A percentile compares a stretch with the other conserved stretches of the same genome.
Conservation (phyloP, 306 rosid genomes). For the Rosa chinensis region DNA sequence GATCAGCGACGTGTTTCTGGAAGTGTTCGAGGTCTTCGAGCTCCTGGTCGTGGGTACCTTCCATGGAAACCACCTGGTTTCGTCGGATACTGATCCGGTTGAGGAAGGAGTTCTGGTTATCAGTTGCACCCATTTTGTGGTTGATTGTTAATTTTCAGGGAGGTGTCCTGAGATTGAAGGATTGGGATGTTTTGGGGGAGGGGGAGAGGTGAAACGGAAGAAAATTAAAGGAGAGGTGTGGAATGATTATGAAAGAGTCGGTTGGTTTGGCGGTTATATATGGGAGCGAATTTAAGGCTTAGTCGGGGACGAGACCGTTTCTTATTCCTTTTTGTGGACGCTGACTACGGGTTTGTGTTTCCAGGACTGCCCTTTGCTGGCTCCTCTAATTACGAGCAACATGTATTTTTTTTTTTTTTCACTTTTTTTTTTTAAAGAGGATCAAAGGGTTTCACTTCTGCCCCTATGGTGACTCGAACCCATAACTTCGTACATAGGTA, state of each 20-base stretch:
- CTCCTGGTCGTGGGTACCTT: slow-evolving; percentile 69
- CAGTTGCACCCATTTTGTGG: slow-evolving; percentile 72
- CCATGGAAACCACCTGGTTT: slow-evolving; percentile 90
- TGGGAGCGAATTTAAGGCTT: slow-evolving; percentile 25
- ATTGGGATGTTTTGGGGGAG: background rate
- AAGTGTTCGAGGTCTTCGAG: slow-evolving; percentile 82
- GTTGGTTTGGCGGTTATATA: slow-evolving; percentile 34
- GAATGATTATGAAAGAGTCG: slow-evolving; percentile 12
- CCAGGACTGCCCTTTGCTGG: slow-evolving; percentile 3
- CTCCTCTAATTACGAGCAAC: background rate
- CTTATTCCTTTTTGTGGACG: slow-evolving; percentile 32
- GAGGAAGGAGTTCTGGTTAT: slow-evolving; percentile 76
- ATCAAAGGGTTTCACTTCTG: too few species aligned
- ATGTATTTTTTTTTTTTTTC: too few species aligned
- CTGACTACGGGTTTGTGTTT: slow-evolving; percentile 31
- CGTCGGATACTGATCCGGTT: slow-evolving; percentile 88
- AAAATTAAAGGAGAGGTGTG: slow-evolving; percentile 15
- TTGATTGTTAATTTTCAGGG: background rate
- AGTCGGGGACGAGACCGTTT: slow-evolving; percentile 41
- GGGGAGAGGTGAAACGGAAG: background rate
- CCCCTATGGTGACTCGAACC: too few species aligned
- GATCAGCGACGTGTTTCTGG: slow-evolving; percentile 66
- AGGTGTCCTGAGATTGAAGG: background rate
- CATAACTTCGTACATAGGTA: too few species aligned
- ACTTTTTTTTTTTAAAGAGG: too few species aligned